Percentiles rank a stretch among this genome's conserved stretches.
Conservation (phyloP, 805 yeast genomes). For the Saturnispora hagleri region DNA sequence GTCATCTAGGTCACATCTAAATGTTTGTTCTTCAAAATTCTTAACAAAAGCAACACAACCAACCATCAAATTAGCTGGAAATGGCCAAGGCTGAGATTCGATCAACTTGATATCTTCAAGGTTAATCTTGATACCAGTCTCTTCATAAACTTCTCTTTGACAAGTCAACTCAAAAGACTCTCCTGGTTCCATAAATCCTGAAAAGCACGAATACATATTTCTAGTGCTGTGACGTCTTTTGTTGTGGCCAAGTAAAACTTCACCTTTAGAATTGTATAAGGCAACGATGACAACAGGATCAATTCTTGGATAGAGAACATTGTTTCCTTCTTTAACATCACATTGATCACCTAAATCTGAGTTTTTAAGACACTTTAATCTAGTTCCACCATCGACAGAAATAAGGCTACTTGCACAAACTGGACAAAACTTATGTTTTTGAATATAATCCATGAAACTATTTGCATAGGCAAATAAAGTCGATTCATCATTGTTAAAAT, state of each 20-base stretch:
- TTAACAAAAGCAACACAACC: conserved; percentile 84
- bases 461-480: conserved; percentile 72
- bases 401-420: conserved; percentile 68
- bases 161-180: conserved; percentile 88
- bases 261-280: conserved; percentile 50
- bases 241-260: conserved; percentile 62
- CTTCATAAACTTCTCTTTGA: conserved; percentile 89
- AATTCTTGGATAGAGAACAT: conserved; percentile 84
- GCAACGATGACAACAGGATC: conserved; percentile 86
- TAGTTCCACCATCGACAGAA: conserved; percentile 62
- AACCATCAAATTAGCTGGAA: conserved; percentile 86
- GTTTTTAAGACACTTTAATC: conserved; percentile 40
- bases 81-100: conserved; percentile 95
- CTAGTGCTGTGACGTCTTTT: conserved; percentile 25
- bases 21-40: conserved; percentile 41
- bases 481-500: conserved; percentile 36
- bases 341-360: conserved; percentile 19
- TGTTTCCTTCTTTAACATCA: conserved; percentile 41
- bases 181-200: conserved; percentile 94
- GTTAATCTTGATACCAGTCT: conserved; percentile 63
- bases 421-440: conserved; percentile 67
- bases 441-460: conserved; percentile 80
- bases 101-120: conserved; percentile 49
- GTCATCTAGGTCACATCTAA: conserved; percentile 61
- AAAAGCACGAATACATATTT: conserved; percentile 67